phyloP scores from a whole-genome alignment of 2,329 filamentous ascomycete species.

The Cladophialophora immunda region DNA sequence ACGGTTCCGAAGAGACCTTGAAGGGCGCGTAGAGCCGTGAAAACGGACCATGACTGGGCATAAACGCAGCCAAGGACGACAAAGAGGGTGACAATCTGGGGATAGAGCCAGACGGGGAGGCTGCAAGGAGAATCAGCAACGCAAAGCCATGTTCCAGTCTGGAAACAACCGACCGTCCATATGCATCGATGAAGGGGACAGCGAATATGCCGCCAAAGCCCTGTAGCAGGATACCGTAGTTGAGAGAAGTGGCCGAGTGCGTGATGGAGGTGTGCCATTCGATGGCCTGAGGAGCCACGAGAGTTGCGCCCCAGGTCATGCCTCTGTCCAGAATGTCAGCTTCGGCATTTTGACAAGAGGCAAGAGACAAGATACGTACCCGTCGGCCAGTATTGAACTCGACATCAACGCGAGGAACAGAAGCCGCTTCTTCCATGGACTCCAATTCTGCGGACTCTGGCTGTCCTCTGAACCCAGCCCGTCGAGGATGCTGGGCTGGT shows the following conservation, averaged over 20 bases:
- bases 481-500: conserved; percentile 33
- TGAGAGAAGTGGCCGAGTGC: conserved; percentile 50
- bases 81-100: conserved; percentile 49
- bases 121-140: conserved; percentile 38
- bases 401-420: conserved; percentile 48
- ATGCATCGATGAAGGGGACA: conserved; percentile 51
- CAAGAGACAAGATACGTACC: conserved; percentile 42
- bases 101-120: conserved; percentile 54
- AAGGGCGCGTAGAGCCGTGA: conserved; percentile 50
- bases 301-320: conserved; percentile 53
- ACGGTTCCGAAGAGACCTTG: conserved; percentile 51
- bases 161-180: conserved; percentile 47
- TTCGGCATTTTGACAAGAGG: not conserved
- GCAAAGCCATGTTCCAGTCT: not conserved
- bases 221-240: conserved; percentile 51
- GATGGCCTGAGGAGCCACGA: conserved; percentile 49
- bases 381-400: conserved; percentile 48
- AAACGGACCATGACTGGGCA: conserved; percentile 50
- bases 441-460: conserved; percentile 45
- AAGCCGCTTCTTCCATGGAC: conserved; percentile 43
- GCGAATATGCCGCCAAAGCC: conserved; percentile 50
- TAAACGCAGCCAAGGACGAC: conserved; percentile 52
- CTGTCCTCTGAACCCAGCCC: conserved; percentile 38
- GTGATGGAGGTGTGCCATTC: conserved; percentile 47
- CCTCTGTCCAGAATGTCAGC: conserved; percentile 28